Base-by-base conservation (phyloP, 2,329 filamentous ascomycete genomes). In the Penicillium sclerotiorum region DNA sequence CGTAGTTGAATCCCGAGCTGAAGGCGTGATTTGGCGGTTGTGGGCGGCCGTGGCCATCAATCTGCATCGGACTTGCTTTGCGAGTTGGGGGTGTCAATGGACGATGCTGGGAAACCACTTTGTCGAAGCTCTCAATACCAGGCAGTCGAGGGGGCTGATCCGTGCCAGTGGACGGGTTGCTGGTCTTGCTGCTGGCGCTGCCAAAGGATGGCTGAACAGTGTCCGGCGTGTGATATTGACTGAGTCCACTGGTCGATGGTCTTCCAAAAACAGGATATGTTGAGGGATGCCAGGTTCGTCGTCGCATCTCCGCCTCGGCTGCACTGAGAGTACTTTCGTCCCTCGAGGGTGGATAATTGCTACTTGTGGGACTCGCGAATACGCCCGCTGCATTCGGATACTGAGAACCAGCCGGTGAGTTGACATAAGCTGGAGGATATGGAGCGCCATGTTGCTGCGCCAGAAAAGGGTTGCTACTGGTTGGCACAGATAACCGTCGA, bases 71-170 rank as follows among this genome's bases (percentile, higher is more conserved):
- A 45, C 89, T 91, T 2, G 83, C 78, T 46, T 81, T 80, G 39
- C 86, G 83, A 41, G 83, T 80, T 1, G 83, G 81, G 7, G 86
- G 84, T 0, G 88, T 83, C 11, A 77, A 68, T 1, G 84, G 80
- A 17, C 81, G 81, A 50, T 82, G 81, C 21, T 84, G 87, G 20
- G 63, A 65, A 20, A 72, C 58, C n/a, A 89, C 77, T 48, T 89
- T 86, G 63, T 93, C 90, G 61, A 96, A 96, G 13, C 90, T 95
- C 67, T 95, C 90, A 58, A 96, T 96, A 12, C 92, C 91, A 1
- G 92, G 92, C 12, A 96, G 79, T 32, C 90, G 84, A 12, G 90
- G 73, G 6, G 79, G 81, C 59, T 86, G 84, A 69, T 77, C 32
- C 70, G 74, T 25, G n/a, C n/a, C n/a, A n/a, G n/a, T n/a, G n/a